A percentile compares a stretch with the other conserved stretches of the same genome.
phyloP scores from a whole-genome alignment of 1,139 yeast species.

The Groenewaldozyma sp. region DNA sequence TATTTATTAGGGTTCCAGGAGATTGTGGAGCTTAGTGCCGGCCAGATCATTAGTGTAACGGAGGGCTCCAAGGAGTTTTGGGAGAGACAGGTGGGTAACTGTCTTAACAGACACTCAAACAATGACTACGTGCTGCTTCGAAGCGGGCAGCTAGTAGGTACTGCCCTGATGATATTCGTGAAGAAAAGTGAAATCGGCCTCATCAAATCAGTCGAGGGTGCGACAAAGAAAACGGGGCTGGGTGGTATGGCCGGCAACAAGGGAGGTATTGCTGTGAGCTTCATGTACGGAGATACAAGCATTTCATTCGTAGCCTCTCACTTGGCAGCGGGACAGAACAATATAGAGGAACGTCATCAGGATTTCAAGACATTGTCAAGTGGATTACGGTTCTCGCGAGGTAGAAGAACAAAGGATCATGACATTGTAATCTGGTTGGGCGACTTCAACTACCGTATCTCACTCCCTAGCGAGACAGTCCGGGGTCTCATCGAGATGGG shows the following conservation, averaged over 20 bases:
- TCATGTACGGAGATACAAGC: constrained; percentile 65
- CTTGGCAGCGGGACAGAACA: constrained; percentile 85
- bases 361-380: constrained; percentile 75
- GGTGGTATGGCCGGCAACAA: constrained; percentile 91
- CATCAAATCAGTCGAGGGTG: constrained; percentile 69
- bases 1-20: constrained; percentile 86
- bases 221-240: constrained; percentile 77
- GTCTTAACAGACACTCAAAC: constrained; percentile 39
- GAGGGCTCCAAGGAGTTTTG: constrained; percentile 61
- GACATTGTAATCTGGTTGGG: constrained; percentile 92
- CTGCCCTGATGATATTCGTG: constrained; percentile 67
- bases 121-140: constrained; percentile 61
- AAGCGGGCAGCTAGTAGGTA: constrained; percentile 88
- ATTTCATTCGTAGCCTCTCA: constrained; percentile 86
- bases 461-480: constrained; percentile 67
- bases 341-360: constrained; percentile 77
- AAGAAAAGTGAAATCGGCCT: constrained; percentile 51
- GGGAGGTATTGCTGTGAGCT: constrained; percentile 84
- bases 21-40: constrained; percentile 82
- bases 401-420: constrained; percentile 62
- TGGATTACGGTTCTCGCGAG: constrained; percentile 70
- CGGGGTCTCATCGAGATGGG: constrained; percentile 44
- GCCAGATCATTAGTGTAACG: constrained; percentile 80
- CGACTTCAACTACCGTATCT: constrained; percentile 83
- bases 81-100: constrained; percentile 59